Percentiles rank a stretch among this genome's conserved stretches.
These are phyloP conservation scores for Stagonosporopsis rhizophila DNA, from an alignment of 2,329 filamentous ascomycete genomes.

Conservation along the genomic window DNA sequence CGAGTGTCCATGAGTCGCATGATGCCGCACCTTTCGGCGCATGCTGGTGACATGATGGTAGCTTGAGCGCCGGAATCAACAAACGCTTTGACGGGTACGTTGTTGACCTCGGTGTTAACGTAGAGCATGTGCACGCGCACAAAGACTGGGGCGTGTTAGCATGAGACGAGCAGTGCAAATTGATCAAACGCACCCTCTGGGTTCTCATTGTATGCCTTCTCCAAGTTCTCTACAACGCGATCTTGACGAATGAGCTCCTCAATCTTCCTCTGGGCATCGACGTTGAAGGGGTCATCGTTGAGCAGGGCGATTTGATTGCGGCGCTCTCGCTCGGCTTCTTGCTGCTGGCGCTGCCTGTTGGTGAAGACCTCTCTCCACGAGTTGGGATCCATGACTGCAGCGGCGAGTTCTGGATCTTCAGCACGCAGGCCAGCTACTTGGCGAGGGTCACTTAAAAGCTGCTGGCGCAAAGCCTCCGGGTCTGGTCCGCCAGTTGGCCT, in stretches of 20 bases:
- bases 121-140: slow-evolving; percentile 96
- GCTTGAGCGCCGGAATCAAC: slow-evolving; percentile 97
- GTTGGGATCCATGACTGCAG: slow-evolving; percentile 75
- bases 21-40: slow-evolving; percentile 90
- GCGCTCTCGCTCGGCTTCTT: slow-evolving; percentile 75
- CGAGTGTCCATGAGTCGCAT: slow-evolving; percentile 94
- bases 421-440: slow-evolving; percentile 74
- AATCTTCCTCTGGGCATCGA: slow-evolving; percentile 89
- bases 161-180: background rate
- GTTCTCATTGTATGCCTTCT: slow-evolving; percentile 96
- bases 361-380: slow-evolving; percentile 77
- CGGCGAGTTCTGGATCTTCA: slow-evolving; percentile 77
- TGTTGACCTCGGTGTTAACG: slow-evolving; percentile 93
- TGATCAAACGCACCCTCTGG: slow-evolving; percentile 76
- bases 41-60: slow-evolving; percentile 97
- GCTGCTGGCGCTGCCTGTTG: slow-evolving; percentile 72
- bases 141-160: slow-evolving; percentile 69
- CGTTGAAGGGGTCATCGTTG: slow-evolving; percentile 93
- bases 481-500: slow-evolving; percentile 32
- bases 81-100: slow-evolving; percentile 89
- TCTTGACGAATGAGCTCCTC: slow-evolving; percentile 98
- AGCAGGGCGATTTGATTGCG: slow-evolving; percentile 83
- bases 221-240: slow-evolving; percentile 90
- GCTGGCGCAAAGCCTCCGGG: slow-evolving; percentile 85
- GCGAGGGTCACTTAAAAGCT: slow-evolving; percentile 79